phyloP scores from a whole-genome alignment of 192 early-diverging fungal species.

The Mortierella alpina region DNA sequence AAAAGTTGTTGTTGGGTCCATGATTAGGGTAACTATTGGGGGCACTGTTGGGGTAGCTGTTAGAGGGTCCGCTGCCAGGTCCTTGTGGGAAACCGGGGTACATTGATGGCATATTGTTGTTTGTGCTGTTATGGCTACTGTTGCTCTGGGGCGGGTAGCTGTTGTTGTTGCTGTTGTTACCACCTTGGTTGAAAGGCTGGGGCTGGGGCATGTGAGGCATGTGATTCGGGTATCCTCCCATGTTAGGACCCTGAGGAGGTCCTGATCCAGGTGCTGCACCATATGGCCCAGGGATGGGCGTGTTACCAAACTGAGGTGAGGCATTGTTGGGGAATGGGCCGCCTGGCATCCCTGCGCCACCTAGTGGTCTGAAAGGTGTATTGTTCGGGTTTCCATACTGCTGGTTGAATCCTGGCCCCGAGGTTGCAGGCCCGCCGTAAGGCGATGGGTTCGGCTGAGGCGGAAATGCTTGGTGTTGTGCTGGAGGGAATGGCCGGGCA shows the following conservation, averaged over 20 bases:
- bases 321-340: slow-evolving; percentile 11
- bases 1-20: slow-evolving; percentile 17
- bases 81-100: slow-evolving; percentile 29
- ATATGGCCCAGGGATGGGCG: not conserved
- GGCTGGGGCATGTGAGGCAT: slow-evolving; percentile 36
- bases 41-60: slow-evolving; percentile 13
- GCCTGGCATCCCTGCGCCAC: not conserved
- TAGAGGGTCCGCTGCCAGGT: slow-evolving; percentile 12
- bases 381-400: slow-evolving; percentile 8
- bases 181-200: not conserved
- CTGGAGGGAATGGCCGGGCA: slow-evolving; percentile 9
- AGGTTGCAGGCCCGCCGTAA: slow-evolving; percentile 4
- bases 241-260: not conserved
- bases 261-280: not conserved
- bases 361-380: slow-evolving; percentile 22
- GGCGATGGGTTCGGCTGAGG: slow-evolving; percentile 10
- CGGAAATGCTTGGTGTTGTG: not conserved
- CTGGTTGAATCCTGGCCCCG: slow-evolving; percentile 11
- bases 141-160: slow-evolving; percentile 9
- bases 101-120: slow-evolving; percentile 19
- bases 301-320: slow-evolving; percentile 21
- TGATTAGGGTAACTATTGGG: slow-evolving; percentile 9
- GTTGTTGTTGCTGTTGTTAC: slow-evolving; percentile 17
- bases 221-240: not conserved
- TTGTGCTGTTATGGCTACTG: slow-evolving; percentile 15